These are phyloP conservation scores for Globisporangium iwayamae DNA, from an alignment of 352 stramenopile species.

Conservation along the genomic window DNA sequence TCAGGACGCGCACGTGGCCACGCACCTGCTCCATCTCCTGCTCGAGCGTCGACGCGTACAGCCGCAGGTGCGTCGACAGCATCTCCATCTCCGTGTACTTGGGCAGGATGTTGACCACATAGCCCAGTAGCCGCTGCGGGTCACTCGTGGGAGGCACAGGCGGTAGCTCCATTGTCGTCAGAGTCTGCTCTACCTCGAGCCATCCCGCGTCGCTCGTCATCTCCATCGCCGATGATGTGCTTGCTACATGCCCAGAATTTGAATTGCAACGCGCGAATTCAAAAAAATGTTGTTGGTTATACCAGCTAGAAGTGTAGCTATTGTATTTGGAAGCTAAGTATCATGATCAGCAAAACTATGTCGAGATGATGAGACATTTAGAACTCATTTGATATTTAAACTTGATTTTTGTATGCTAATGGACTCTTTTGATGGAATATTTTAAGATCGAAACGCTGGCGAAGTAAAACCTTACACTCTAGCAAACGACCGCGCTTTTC, in stretches of 20 bases:
- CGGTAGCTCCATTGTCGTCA: conserved; percentile 49
- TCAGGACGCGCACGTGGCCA: conserved; percentile 51
- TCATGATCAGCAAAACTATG: no score
- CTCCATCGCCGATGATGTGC: conserved; percentile 9
- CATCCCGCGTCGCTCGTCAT: conserved; percentile 30
- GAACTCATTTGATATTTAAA: no score
- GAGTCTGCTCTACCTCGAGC: conserved; percentile 51
- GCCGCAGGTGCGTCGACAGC: conserved; percentile 62
- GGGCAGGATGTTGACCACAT: conserved; percentile 70
- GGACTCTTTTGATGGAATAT: no score
- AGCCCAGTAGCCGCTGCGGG: conserved; percentile 66
- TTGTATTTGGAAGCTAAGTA: no score
- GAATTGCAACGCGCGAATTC: no score
- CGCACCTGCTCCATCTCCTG: conserved; percentile 76
- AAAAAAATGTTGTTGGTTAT: no score
- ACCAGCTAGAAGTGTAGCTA: no score
- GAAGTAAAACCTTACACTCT: no score
- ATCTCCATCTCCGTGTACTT: conserved; percentile 86
- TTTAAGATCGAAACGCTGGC: no score
- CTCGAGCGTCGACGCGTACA: conserved; percentile 68
- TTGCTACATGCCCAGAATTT: background rate
- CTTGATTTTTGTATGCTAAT: no score
- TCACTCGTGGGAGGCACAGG: conserved; percentile 70
- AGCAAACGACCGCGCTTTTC: no score
- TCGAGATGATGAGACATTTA: no score